Evolutionary conservation across 345 rosid genomes (phyloP), one percentile per base, ranked within the genome.

Genomic region (Nasturtium officinale): DNA sequence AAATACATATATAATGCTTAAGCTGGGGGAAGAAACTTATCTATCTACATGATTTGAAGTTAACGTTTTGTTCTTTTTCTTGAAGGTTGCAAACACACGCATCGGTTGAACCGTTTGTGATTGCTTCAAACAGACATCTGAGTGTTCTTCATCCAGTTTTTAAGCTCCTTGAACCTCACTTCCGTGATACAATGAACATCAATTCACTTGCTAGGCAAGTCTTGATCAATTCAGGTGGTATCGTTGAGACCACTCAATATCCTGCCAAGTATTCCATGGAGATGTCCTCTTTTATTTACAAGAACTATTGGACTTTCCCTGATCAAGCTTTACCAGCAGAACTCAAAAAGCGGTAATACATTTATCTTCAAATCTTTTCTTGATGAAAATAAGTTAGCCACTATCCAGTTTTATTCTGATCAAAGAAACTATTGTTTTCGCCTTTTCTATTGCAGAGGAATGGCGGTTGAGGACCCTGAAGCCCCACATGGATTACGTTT

Each of bases 121-220:
- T 88, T 72, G 94, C 97, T 28, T 78, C 94, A 0, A 87, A 88
- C 64, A 78, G 92, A 73, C 97, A 85, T 71, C 86, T 90, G 25
- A 90, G 97, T 4, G 90, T 77, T 69, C 82, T 88, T 56, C 97
- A 90, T 71, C 97, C 97, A 3, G 88, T 90, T 50, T 81, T 82
- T 60, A 87, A 86, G 79, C 97, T 90, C 46, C 84, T 90, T 3
- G 81, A 87, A 35, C 92, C 97, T 77, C 95, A 90, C 55, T 88
- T 87, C 71, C 97, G 90, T 1, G 89, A 91, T 81, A 90, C 97
- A 0, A 87, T 90, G 92, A 81, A 85, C 59, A 85, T 87, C 70
- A 90, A 88, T 52, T 90, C 90, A 13, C 76, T 87, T 15, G 87
- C 85, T 6, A 78, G 92, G 70, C 83, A 80, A 69, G 82, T 75